Percentiles rank a stretch among this genome's conserved stretches.
phyloP scores from a whole-genome alignment of 257 asterid genomes.

The Nicotiana tomentosiformis region DNA sequence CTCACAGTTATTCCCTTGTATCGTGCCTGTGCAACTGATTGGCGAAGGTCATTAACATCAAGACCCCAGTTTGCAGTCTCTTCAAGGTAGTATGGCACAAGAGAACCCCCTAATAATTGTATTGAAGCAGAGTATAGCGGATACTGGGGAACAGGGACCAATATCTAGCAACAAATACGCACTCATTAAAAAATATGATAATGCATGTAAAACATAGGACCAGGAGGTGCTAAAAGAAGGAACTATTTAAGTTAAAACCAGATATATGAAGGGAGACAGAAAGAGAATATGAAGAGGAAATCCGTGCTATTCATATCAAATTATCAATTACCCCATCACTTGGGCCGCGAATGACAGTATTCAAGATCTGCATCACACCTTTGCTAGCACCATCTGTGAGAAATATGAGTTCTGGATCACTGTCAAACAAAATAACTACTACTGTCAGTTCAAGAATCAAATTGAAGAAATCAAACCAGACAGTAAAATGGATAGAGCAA shows the following conservation, averaged over 20 bases:
- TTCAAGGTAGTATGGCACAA: conserved; percentile 92
- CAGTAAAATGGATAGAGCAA: conserved; percentile 8
- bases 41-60: conserved; percentile 70
- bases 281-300: background rate
- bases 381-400: conserved; percentile 99
- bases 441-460: conserved; percentile 19
- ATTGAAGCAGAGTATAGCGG: conserved; percentile 97
- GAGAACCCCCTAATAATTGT: conserved; percentile 79
- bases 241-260: background rate
- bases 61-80: conserved; percentile 99
- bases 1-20: conserved; percentile 82
- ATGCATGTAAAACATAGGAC: background rate
- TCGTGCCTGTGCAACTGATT: conserved; percentile 81
- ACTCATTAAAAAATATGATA: background rate
- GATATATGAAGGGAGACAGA: background rate
- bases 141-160: conserved; percentile 98
- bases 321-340: conserved; percentile 65
- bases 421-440: conserved; percentile 25
- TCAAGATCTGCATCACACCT: conserved; percentile 94
- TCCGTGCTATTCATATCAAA: conserved; percentile 2
- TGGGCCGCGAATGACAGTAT: conserved; percentile 54
- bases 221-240: background rate
- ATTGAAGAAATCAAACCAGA: background rate
- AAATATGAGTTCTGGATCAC: conserved; percentile 95
- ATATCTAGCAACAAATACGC: conserved; percentile 38